Percentiles rank a stretch among this genome's conserved stretches.
phyloP scores from a whole-genome alignment of 257 asterid species.

The Perilla frutescens region DNA sequence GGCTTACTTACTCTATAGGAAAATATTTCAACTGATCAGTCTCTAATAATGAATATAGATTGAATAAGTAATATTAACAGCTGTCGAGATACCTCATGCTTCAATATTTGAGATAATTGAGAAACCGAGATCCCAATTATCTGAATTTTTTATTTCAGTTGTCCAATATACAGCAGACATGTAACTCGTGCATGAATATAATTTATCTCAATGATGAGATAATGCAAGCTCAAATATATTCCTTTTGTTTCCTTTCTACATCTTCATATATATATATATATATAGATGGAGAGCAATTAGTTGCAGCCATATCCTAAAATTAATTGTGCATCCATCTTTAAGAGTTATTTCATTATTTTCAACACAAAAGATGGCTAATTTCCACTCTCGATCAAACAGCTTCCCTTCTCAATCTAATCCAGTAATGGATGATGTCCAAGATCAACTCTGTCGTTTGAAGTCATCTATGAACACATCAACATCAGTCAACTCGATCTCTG shows the following conservation, averaged over 20 bases:
- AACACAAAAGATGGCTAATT: conserved; percentile 37
- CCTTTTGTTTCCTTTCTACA: not conserved
- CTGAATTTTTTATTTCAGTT: not conserved
- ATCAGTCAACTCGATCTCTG: conserved; percentile 37
- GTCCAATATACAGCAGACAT: conserved; percentile 9
- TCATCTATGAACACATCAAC: conserved; percentile 36
- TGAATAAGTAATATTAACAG: not conserved
- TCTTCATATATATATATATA: conserved; percentile 14
- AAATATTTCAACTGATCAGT: not conserved
- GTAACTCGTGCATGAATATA: not conserved
- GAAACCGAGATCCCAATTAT: conserved; percentile 5
- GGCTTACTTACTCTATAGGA: not conserved
- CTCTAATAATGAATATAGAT: not conserved
- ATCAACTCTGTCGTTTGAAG: conserved; percentile 42
- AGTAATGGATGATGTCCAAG: conserved; percentile 23
- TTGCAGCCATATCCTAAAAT: not conserved
- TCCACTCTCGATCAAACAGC: conserved; percentile 50
- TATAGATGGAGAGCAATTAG: not conserved
- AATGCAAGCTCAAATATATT: not conserved
- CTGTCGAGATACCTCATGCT: conserved; percentile 9
- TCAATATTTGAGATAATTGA: not conserved
- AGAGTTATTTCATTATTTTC: not conserved
- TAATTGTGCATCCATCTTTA: not conserved
- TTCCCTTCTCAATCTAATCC: conserved; percentile 58
- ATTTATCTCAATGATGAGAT: conserved; percentile 16